Evolutionary conservation across 805 yeast genomes (phyloP), one percentile per base, ranked within the genome.

Genomic region (Pichia sporocuriosa): DNA sequence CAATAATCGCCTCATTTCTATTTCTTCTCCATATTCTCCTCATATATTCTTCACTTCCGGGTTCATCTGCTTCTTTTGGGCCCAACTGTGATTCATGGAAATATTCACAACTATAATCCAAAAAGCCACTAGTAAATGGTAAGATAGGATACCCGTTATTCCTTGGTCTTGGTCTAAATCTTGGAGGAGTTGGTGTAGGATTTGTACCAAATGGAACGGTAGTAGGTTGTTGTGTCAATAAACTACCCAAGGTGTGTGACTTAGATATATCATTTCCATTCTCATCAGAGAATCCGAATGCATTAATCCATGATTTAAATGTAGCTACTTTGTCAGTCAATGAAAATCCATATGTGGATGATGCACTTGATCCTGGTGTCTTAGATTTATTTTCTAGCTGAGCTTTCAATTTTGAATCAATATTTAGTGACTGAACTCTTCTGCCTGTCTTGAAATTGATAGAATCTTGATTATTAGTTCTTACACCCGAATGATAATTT

Each of bases 21-120:
- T 83, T 84, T 48, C 95, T 72, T 52, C 96, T 72, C 97, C 97
- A 93, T 20, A 85, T 63, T 44, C 94, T 69, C 49, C 77, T 80
- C 27, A 84, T 78, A 53, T 85, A 86, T 48, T 85, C 89, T 44
- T 81, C 77, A 43, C 96, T 85, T 0, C 97, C 97, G 0, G 95
- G 93, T 58, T 88, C 96, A 52, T 90, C 97, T 15, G 78, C 64
- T 51, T 90, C 97, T 40, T 76, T 73, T 44, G 77, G 80, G 10
- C 85, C 79, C 81, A 89, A 81, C 57, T 90, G 97, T 0, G 98
- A 97, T 56, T 89, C 97, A 55, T 89, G 95, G 66, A 90, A 93
- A 56, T 88, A 89, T 59, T 93, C 98, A 45, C 86, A 76, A 52
- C 84, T 76, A 59, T 81, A 84, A 39, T 81, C 84, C 47, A 84